Conservation (phyloP, 73 alveolate genomes). For the Paraurostyla sp. region DNA sequence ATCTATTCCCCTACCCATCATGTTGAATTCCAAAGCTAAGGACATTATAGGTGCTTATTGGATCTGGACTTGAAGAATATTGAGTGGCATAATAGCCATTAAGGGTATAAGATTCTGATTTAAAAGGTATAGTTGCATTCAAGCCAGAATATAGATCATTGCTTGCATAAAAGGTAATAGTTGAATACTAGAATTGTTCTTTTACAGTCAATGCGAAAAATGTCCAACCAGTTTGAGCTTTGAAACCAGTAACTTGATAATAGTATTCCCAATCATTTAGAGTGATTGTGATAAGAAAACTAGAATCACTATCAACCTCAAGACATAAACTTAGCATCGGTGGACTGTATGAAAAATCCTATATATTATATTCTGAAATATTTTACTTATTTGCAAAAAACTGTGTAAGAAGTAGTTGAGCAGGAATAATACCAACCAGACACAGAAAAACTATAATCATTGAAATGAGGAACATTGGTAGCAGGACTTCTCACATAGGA, state of each 20-base stretch:
- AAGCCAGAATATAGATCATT: constrained; percentile 29
- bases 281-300: background rate
- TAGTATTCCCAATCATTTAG: background rate
- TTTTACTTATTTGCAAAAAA: constrained; percentile 28
- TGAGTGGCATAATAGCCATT: background rate
- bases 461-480: background rate
- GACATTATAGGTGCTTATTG: background rate
- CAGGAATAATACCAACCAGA: constrained; percentile 55
- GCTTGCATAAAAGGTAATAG: constrained; percentile 12
- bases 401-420: constrained; percentile 11
- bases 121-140: constrained; percentile 6
- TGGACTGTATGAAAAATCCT: constrained; percentile 16
- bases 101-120: background rate
- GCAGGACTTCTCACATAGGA: background rate
- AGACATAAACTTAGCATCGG: background rate
- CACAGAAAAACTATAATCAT: background rate
- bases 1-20: background rate
- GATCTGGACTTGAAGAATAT: constrained; percentile 42
- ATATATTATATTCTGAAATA: background rate
- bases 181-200: background rate
- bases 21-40: background rate
- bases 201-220: constrained; percentile 17
- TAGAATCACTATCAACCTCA: constrained; percentile 33
- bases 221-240: constrained; percentile 53
- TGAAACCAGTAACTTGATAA: background rate